A percentile compares a stretch with the other conserved stretches of the same genome.
Conservation (phyloP, 176 grass and related monocot species). For the Musa schizocarpa region DNA sequence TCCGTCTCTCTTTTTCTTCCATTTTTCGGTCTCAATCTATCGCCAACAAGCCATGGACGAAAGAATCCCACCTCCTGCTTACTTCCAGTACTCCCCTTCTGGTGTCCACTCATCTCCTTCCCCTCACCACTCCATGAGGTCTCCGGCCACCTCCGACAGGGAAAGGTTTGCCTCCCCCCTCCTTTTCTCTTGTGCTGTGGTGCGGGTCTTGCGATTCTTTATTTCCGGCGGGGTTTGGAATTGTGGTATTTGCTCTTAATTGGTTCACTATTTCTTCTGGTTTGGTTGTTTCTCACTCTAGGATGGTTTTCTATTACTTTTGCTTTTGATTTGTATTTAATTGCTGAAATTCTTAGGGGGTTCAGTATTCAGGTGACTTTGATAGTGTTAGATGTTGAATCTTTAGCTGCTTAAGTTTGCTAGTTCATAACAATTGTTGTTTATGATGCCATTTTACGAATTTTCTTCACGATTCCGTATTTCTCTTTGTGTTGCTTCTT, state of each 20-base stretch:
- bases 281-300: no score
- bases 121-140: constrained; percentile 78
- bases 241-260: no score
- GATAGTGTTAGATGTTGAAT: background rate
- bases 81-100: constrained; percentile 80
- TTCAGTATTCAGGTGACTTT: background rate
- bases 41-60: constrained; percentile 47
- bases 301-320: background rate
- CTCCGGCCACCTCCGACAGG: constrained; percentile 62
- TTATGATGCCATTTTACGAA: background rate
- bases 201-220: background rate
- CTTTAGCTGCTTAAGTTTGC: background rate
- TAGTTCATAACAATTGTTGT: background rate
- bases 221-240: background rate
- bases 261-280: background rate
- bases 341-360: background rate
- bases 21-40: background rate
- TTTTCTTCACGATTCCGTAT: background rate
- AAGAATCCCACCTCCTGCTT: constrained; percentile 62
- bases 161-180: constrained; percentile 48
- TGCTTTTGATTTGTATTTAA: background rate
- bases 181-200: constrained; percentile 9
- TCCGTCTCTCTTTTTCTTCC: background rate
- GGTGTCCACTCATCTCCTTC: constrained; percentile 79
- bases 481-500: background rate